These are phyloP conservation scores for Rhodotorula paludigena DNA, from an alignment of 768 basidiomycete species.

Conservation along the genomic window DNA sequence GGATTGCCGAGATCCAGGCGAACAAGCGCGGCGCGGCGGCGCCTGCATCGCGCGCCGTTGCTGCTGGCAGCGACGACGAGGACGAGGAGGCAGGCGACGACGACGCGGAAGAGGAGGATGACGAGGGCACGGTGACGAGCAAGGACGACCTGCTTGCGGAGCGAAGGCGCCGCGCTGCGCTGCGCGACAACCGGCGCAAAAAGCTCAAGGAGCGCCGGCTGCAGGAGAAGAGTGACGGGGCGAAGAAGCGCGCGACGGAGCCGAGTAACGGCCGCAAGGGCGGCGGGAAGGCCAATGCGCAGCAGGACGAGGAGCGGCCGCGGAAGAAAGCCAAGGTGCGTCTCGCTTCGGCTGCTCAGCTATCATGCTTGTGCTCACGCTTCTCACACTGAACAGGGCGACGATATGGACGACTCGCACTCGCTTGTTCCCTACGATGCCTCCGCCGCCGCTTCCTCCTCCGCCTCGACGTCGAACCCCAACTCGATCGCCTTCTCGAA, in stretches of 20 bases:
- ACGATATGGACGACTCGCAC: conserved; percentile 12
- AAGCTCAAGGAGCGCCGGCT: conserved; percentile 77
- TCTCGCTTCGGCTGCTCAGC: conserved; percentile 1
- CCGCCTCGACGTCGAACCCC: conserved; percentile 53
- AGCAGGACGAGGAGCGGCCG: conserved; percentile 45
- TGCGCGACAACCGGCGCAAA: conserved; percentile 78
- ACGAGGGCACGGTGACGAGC: conserved; percentile 47
- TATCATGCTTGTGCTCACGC: neutral
- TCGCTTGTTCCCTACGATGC: conserved; percentile 24
- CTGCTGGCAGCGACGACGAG: conserved; percentile 52
- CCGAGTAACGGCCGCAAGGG: conserved; percentile 38
- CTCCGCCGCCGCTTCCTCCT: conserved; percentile 38
- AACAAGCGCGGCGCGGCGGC: conserved; percentile 29
- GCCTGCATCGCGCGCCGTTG: too few species aligned
- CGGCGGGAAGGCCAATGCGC: conserved; percentile 38
- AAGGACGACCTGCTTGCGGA: conserved; percentile 80
- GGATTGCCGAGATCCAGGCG: conserved; percentile 38
- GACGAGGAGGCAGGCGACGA: conserved; percentile 9
- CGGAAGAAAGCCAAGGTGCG: conserved; percentile 43
- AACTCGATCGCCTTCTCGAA: conserved; percentile 60
- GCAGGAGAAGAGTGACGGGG: conserved; percentile 51
- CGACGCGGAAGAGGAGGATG: conserved; percentile 40
- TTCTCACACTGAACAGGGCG: neutral
- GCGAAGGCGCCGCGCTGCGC: conserved; percentile 66
- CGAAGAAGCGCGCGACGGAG: conserved; percentile 39